Percentiles rank a stretch among this genome's conserved stretches.
Evolutionary conservation across 1,139 yeast genomes (phyloP).

Genomic region (Geotrichum histeridarum): DNA sequence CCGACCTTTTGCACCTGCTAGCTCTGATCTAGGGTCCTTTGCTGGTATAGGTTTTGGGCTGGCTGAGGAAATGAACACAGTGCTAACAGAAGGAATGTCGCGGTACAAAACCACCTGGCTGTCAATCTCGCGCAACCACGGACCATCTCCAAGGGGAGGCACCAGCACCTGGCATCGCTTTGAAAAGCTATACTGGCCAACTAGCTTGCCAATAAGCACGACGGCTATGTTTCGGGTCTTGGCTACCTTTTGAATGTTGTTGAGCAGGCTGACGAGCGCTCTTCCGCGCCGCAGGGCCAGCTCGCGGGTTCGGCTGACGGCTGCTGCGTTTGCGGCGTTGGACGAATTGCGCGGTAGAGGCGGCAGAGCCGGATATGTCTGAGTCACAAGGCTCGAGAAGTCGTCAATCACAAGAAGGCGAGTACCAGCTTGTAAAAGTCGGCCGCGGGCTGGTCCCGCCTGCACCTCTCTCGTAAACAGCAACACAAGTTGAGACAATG

Average conservation of each 20-base stretch:
- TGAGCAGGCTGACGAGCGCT: constrained; percentile 1
- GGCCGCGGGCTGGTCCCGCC: not conserved
- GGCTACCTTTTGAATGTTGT: not conserved
- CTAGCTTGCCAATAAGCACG: not conserved
- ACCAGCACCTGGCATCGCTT: constrained; percentile 13
- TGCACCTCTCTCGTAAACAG: not conserved
- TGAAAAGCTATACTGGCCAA: constrained; percentile 7
- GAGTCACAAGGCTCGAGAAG: constrained; percentile 3
- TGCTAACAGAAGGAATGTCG: constrained; percentile 13
- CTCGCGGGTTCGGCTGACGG: not conserved
- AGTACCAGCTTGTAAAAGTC: constrained; percentile 6
- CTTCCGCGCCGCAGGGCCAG: constrained; percentile 3
- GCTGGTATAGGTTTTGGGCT: not conserved
- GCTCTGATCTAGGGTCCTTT: not conserved
- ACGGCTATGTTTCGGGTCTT: not conserved
- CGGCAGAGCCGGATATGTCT: not conserved
- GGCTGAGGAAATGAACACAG: not conserved
- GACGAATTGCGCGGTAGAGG: not conserved
- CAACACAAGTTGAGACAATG: constrained; percentile 12
- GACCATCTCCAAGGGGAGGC: constrained; percentile 22
- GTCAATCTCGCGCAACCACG: constrained; percentile 20
- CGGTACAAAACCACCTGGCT: constrained; percentile 21
- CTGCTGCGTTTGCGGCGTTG: no score
- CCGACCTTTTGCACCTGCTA: not conserved
- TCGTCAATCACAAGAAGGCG: constrained; percentile 15